These are phyloP conservation scores for Mycena rebaudengoi DNA, from an alignment of 768 basidiomycete genomes.

Conservation along the genomic window DNA sequence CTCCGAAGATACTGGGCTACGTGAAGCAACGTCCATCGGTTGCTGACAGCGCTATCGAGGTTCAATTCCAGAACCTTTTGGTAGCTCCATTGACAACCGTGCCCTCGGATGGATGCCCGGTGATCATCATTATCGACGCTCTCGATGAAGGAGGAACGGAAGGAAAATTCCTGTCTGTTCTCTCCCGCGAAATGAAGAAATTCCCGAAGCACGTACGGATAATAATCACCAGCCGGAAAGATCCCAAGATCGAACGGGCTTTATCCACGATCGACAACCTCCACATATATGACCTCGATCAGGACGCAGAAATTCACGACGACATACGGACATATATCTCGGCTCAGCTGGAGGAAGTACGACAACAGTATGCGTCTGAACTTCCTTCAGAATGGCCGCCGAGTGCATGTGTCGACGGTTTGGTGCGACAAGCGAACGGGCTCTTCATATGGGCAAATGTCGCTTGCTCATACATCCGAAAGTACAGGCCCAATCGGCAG, in stretches of 20 bases:
- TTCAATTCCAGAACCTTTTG: conserved; percentile 44
- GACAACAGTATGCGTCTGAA: not conserved
- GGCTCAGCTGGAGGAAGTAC: not conserved
- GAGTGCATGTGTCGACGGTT: not conserved
- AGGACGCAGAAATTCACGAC: not conserved
- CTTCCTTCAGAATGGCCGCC: not conserved
- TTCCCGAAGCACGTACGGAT: conserved; percentile 5
- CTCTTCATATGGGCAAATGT: conserved; percentile 12
- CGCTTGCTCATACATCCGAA: conserved; percentile 4
- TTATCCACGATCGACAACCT: not conserved
- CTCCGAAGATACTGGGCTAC: conserved; percentile 32
- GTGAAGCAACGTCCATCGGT: conserved; percentile 39
- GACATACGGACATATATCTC: conserved; percentile 6
- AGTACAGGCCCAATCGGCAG: not conserved
- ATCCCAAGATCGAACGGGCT: not conserved
- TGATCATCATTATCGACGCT: conserved; percentile 13
- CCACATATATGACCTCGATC: not conserved
- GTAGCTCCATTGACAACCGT: conserved; percentile 34
- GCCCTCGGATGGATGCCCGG: not conserved
- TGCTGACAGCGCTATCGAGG: conserved; percentile 34
- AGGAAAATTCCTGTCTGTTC: not conserved
- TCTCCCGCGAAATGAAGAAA: not conserved
- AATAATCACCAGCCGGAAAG: conserved; percentile 12
- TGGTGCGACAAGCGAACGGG: conserved; percentile 4
- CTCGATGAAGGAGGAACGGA: conserved; percentile 7